Evolutionary conservation across 2,329 filamentous ascomycete genomes (phyloP).

Genomic region (Verticillium albo-atrum): DNA sequence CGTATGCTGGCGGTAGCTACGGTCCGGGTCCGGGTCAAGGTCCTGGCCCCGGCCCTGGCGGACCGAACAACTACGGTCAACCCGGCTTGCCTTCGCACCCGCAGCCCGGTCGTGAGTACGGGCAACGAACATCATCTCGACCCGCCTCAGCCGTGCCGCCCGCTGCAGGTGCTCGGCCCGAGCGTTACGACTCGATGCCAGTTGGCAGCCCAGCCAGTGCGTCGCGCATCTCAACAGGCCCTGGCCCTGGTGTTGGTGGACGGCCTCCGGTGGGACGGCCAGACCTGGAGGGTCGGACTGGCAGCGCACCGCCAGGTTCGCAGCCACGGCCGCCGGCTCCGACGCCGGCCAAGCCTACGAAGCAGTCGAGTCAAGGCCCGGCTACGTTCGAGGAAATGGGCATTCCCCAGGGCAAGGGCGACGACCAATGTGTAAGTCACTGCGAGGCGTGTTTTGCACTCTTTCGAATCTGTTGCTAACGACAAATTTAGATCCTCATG

Average conservation of each 20-base stretch:
- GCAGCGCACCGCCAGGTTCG: constrained; percentile 30
- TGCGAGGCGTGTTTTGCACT: not conserved
- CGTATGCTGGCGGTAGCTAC: constrained; percentile 2
- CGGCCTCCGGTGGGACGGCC: constrained; percentile 8
- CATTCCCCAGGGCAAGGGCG: constrained; percentile 75
- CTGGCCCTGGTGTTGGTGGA: constrained; percentile 3
- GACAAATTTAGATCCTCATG: not conserved
- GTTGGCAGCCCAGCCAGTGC: constrained; percentile 1
- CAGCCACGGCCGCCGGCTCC: constrained; percentile 15
- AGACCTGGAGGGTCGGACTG: constrained; percentile 22
- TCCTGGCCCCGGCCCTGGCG: not conserved
- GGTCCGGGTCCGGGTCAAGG: not conserved
- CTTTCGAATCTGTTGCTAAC: not conserved
- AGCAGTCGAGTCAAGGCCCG: constrained; percentile 64
- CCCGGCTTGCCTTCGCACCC: constrained; percentile 10
- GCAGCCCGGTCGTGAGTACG: constrained; percentile 30
- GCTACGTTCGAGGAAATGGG: constrained; percentile 99
- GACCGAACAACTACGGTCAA: constrained; percentile 10
- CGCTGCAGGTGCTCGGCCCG: constrained; percentile 22
- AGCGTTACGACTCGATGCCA: constrained; percentile 27
- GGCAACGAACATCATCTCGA: constrained; percentile 29
- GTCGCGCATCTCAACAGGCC: not conserved
- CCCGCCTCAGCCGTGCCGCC: constrained; percentile 20
- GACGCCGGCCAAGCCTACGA: constrained; percentile 30
- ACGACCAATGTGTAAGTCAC: constrained; percentile 81